Evolutionary conservation across 768 basidiomycete genomes (phyloP).

Genomic region (Gymnopilus junonius): DNA sequence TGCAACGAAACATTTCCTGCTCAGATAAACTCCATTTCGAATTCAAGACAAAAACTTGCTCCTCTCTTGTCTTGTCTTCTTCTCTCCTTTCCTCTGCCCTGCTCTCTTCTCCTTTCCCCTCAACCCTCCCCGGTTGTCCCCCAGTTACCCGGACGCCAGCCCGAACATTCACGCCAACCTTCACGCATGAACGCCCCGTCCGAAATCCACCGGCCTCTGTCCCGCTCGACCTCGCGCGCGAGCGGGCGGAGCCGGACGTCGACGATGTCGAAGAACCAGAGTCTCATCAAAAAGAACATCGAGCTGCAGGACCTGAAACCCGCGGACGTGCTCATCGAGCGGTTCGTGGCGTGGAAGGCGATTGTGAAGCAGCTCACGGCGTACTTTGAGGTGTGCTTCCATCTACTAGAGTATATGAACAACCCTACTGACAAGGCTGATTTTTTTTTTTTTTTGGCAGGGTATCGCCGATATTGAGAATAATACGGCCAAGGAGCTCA

Average conservation of each 20-base stretch:
- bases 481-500: conserved; percentile 91
- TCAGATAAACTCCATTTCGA: too few relatives aligned
- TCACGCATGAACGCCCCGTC: neutral
- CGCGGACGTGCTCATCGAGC: conserved; percentile 95
- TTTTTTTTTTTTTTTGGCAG: conserved; percentile 22
- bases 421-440: too few relatives aligned
- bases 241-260: conserved; percentile 64
- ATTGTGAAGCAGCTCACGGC: conserved; percentile 96
- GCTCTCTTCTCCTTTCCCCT: too few relatives aligned
- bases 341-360: conserved; percentile 92
- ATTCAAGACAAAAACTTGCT: too few relatives aligned
- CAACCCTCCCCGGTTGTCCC: neutral
- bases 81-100: too few relatives aligned
- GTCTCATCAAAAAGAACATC: conserved; percentile 94
- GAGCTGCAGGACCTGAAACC: conserved; percentile 89
- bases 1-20: too few relatives aligned
- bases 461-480: conserved; percentile 87
- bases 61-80: too few relatives aligned
- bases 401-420: too few relatives aligned
- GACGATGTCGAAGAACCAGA: conserved; percentile 78
- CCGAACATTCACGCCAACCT: too few relatives aligned
- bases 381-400: conserved; percentile 81
- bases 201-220: neutral
- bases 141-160: neutral
- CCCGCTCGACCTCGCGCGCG: conserved; percentile 53